Base-by-base conservation (phyloP, 179 eudicot genomes). In the Dionaea muscipula region DNA sequence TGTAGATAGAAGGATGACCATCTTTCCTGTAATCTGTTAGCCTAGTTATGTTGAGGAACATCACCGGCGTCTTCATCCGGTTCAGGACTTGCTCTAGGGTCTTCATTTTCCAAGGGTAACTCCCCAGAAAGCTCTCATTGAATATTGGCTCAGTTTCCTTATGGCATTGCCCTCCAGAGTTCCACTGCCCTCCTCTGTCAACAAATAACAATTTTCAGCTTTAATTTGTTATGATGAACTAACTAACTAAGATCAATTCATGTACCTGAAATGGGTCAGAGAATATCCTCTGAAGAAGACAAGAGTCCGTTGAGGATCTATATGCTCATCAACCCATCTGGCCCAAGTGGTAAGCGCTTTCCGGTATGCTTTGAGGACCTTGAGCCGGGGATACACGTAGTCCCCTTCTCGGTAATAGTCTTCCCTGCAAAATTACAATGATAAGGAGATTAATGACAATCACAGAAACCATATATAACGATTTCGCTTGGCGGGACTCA, bases 151-250 rank as follows among this genome's bases (percentile, higher is more conserved):
- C 81, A 0, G 75, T 81, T 75, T 90, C 95, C 59, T 74, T 78
- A 60, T 84, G 77, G 72, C 97, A 90, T 44, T 86, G 77, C 43
- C 97, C 97, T 60, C 97, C 97, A 2, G 94, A 80, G 57, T 90
- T 84, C 97, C 97, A 90, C 26, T 74, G 81, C 16, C 97, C 97
- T 57, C 95, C 95, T 53, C 97, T 90, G 82, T 59, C 61, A 31
- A 31, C 35, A 26, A 17, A 2, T 51, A 15, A 26, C n/a, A 5
- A 31, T 12, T 1, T 12, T 15, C 11, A 16, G n/a, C n/a, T 31
- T 11, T 31, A 31, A 31, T 11, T 11, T 31, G 1, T 1, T 31
- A 31, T 0, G 9, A 6, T 3, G 13, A 20, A 35, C 7, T 2
- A 2, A 20, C 9, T 12, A 16, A 33, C 67, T 31, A 0, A n/a